Percentiles rank a stretch among this genome's conserved stretches.
phyloP scores from a whole-genome alignment of 192 early-diverging fungal species.

The Podila epicladia region DNA sequence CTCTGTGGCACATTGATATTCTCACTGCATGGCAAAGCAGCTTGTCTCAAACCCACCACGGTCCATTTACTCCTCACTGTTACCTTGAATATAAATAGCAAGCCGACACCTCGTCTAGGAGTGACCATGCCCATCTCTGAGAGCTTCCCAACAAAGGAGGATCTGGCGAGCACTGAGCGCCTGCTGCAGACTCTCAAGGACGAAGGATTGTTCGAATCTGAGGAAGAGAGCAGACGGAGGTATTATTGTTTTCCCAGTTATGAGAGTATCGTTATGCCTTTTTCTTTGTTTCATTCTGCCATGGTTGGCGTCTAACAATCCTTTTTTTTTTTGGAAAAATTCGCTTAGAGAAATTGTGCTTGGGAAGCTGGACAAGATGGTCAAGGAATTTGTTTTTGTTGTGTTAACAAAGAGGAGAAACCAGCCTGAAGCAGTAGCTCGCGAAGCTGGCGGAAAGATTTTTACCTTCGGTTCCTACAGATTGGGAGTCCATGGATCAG shows the following conservation, averaged over 20 bases:
- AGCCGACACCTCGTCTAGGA: constrained; percentile 63
- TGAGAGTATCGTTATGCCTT: constrained; percentile 8
- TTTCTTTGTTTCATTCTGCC: too few species aligned
- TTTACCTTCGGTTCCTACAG: constrained; percentile 98
- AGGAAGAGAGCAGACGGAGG: constrained; percentile 86
- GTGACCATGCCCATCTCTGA: constrained; percentile 85
- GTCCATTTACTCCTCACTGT: not conserved
- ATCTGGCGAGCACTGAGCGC: constrained; percentile 74
- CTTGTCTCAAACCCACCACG: too few species aligned
- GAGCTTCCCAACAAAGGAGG: constrained; percentile 67
- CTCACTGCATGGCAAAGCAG: too few species aligned
- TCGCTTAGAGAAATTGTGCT: constrained; percentile 82
- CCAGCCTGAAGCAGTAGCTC: constrained; percentile 85
- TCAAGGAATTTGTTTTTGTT: constrained; percentile 93
- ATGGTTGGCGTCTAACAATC: not conserved
- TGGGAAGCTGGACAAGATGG: constrained; percentile 85
- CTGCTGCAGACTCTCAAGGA: constrained; percentile 77
- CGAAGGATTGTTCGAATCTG: constrained; percentile 88
- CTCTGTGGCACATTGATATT: too few species aligned
- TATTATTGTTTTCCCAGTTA: constrained; percentile 37
- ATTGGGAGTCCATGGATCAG: constrained; percentile 92
- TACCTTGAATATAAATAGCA: not conserved
- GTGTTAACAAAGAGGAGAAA: constrained; percentile 73
- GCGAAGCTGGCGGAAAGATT: constrained; percentile 93
- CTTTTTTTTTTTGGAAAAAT: not conserved